phyloP scores from a whole-genome alignment of 805 yeast genomes.

The Pichia manshurica region DNA sequence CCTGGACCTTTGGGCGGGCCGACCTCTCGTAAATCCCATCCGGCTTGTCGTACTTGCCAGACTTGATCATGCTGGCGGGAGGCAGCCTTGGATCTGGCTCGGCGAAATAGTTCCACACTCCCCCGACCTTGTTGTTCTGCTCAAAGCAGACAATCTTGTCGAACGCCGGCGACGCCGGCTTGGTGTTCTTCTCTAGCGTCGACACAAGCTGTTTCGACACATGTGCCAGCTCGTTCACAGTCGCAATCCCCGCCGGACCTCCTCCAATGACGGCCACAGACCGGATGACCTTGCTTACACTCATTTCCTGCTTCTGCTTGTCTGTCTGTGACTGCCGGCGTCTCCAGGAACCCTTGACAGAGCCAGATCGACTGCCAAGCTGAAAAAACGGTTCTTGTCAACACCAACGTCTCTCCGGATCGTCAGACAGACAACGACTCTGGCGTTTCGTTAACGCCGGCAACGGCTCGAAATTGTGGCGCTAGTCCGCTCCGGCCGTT shows the following conservation, averaged over 20 bases:
- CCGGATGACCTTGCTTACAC: constrained; percentile 1
- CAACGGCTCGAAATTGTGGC: not conserved
- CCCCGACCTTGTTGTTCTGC: constrained; percentile 35
- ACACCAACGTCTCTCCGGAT: too few species aligned
- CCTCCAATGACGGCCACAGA: constrained; percentile 36
- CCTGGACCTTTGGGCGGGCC: constrained; percentile 5
- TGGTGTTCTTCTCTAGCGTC: not conserved
- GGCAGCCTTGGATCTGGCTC: constrained; percentile 22
- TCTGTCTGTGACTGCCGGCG: too few species aligned
- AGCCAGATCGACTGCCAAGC: too few species aligned
- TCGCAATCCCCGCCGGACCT: constrained; percentile 37
- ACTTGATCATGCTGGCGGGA: constrained; percentile 3
- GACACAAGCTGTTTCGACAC: constrained; percentile 27
- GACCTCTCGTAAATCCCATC: constrained; percentile 16
- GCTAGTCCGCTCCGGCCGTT: too few species aligned
- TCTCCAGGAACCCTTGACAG: too few species aligned
- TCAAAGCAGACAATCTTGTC: constrained; percentile 35
- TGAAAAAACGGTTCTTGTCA: not conserved
- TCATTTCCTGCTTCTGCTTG: too few species aligned
- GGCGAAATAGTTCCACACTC: constrained; percentile 32
- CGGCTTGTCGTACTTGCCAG: constrained; percentile 12
- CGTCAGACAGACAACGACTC: too few species aligned
- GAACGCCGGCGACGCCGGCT: constrained; percentile 26
- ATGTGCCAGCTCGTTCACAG: constrained; percentile 30
- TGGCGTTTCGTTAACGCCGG: not conserved